phyloP scores from a whole-genome alignment of 2,329 filamentous ascomycete species.

The Metarhizium rileyi region DNA sequence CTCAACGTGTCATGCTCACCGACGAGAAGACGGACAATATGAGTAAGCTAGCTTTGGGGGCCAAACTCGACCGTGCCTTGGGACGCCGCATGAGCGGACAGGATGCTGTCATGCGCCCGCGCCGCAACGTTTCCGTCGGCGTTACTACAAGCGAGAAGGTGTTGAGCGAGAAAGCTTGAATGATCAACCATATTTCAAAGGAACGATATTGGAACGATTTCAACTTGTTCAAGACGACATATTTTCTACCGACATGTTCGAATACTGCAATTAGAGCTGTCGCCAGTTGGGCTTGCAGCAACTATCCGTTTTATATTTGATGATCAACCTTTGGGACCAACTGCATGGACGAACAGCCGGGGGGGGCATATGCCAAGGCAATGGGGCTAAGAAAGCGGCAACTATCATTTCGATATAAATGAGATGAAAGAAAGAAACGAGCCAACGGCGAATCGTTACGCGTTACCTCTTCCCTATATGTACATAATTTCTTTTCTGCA shows the following conservation, averaged over 20 bases:
- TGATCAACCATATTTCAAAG: not conserved
- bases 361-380: not conserved
- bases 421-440: not conserved
- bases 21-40: constrained; percentile 74
- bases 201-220: not conserved
- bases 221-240: too few species aligned
- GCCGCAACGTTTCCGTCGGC: constrained; percentile 20
- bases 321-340: not conserved
- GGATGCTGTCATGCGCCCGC: constrained; percentile 72
- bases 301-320: not conserved
- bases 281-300: not conserved
- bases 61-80: constrained; percentile 82
- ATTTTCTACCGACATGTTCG: too few species aligned
- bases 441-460: not conserved
- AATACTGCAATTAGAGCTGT: not conserved
- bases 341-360: not conserved
- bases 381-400: not conserved
- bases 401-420: not conserved
- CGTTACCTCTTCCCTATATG: not conserved
- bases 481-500: not conserved
- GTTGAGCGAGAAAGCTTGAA: constrained; percentile 24
- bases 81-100: constrained; percentile 79
- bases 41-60: constrained; percentile 77
- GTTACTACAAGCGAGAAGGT: constrained; percentile 23
- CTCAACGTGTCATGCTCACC: constrained; percentile 63